Evolutionary conservation across 768 basidiomycete genomes (phyloP).

Genomic region (Agaricus subrufescens): DNA sequence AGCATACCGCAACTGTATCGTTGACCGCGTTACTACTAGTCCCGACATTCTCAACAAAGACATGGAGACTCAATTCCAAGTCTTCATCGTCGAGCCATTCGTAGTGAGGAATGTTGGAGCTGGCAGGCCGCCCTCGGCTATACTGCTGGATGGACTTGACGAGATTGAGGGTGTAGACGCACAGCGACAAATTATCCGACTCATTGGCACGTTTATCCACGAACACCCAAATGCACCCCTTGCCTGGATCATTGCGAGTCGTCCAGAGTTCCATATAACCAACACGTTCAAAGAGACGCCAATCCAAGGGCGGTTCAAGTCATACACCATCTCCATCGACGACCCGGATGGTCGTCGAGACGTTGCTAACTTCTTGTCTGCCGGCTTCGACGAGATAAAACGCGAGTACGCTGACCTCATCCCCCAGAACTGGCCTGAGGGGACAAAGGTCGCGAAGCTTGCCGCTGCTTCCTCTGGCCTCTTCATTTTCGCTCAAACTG

Average conservation of each 20-base stretch:
- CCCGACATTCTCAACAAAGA: not conserved
- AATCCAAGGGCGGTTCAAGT: no score
- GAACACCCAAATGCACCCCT: no score
- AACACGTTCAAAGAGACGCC: no score
- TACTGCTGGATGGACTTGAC: no score
- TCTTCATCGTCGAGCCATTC: not conserved
- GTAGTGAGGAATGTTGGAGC: no score
- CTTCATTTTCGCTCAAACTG: not conserved
- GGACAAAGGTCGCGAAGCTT: not conserved
- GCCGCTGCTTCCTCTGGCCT: not conserved
- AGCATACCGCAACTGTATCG: not conserved
- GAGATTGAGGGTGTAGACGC: no score
- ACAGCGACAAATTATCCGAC: no score
- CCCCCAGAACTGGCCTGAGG: not conserved
- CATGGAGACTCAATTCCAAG: not conserved
- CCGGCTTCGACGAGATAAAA: not conserved
- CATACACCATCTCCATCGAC: not conserved
- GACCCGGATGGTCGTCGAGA: not conserved
- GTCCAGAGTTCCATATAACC: no score
- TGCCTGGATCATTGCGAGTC: no score
- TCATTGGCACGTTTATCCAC: no score
- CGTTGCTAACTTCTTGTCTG: not conserved
- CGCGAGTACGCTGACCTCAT: not conserved
- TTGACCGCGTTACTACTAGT: not conserved
- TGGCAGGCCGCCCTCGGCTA: no score